Percentiles rank a stretch among this genome's conserved stretches.
Conservation (phyloP, 2,329 filamentous ascomycete species). For the Phaeomoniella chlamydospora region DNA sequence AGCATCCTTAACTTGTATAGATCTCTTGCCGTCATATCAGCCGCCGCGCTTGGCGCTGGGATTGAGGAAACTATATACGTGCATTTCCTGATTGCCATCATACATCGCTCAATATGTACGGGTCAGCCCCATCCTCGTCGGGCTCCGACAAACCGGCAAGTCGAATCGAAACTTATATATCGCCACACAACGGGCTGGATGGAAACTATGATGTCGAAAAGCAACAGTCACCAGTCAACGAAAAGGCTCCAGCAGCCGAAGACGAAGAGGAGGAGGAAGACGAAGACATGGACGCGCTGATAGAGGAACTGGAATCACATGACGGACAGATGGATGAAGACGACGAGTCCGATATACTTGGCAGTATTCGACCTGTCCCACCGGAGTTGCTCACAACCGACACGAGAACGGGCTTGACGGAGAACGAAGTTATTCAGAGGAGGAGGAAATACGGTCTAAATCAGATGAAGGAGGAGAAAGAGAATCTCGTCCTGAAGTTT, state of each 20-base stretch:
- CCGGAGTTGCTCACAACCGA: constrained; percentile 70
- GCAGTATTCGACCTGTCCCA: constrained; percentile 45
- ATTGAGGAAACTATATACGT: background rate
- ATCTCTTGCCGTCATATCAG: background rate
- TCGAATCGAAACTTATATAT: background rate
- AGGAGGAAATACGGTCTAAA: constrained; percentile 70
- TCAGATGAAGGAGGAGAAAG: constrained; percentile 83
- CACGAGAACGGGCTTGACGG: constrained; percentile 55
- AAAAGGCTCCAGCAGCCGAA: constrained; percentile 8
- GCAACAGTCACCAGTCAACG: background rate
- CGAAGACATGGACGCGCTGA: constrained; percentile 74
- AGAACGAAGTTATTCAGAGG: constrained; percentile 48
- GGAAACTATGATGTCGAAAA: background rate
- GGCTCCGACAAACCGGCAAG: background rate
- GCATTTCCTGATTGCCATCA: background rate
- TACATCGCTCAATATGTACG: background rate
- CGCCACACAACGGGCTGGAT: background rate
- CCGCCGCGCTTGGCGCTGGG: background rate
- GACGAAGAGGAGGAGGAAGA: constrained; percentile 58
- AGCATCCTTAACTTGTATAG: background rate
- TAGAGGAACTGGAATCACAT: constrained; percentile 72
- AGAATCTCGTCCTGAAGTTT: constrained; percentile 75
- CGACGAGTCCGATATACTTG: constrained; percentile 40
- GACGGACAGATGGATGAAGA: constrained; percentile 56
- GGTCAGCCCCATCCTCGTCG: background rate